phyloP scores from a whole-genome alignment of 306 rosid species.

The Prunus mira region DNA sequence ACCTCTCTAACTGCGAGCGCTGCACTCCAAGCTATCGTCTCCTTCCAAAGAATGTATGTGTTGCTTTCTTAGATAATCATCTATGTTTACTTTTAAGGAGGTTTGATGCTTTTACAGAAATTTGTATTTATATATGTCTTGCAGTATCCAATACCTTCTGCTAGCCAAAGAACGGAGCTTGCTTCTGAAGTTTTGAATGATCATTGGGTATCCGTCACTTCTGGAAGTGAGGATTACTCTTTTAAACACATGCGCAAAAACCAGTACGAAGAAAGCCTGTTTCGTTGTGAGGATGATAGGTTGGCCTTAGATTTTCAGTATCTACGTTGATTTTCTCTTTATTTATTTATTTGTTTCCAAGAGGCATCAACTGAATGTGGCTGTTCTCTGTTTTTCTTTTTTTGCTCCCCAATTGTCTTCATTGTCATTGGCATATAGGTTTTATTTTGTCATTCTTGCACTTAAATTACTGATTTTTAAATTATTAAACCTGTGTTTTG shows the following conservation, averaged over 20 bases:
- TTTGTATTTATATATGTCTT: constrained; percentile 14
- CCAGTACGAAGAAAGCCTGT: constrained; percentile 98
- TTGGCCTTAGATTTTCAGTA: constrained; percentile 27
- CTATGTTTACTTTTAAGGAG: constrained; percentile 3
- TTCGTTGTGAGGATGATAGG: constrained; percentile 99
- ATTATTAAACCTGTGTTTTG: neutral
- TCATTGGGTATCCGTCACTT: constrained; percentile 97
- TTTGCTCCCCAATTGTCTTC: neutral
- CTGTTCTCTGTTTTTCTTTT: neutral
- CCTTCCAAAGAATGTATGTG: constrained; percentile 79
- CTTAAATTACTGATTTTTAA: neutral
- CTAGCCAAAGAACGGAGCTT: constrained; percentile 81
- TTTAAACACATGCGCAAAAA: constrained; percentile 99
- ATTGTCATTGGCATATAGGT: neutral
- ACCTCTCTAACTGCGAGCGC: constrained; percentile 91
- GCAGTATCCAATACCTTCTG: constrained; percentile 93
- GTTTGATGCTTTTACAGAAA: constrained; percentile 16
- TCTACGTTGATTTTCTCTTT: constrained; percentile 3
- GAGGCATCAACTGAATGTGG: neutral
- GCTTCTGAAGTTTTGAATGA: constrained; percentile 89
- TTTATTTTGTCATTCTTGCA: neutral
- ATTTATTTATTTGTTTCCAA: neutral
- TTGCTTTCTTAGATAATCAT: constrained; percentile 14
- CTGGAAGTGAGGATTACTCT: constrained; percentile 99
- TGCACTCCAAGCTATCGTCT: constrained; percentile 98